Conservation (phyloP, 2,329 filamentous ascomycete genomes). For the Apiospora saccharicola region DNA sequence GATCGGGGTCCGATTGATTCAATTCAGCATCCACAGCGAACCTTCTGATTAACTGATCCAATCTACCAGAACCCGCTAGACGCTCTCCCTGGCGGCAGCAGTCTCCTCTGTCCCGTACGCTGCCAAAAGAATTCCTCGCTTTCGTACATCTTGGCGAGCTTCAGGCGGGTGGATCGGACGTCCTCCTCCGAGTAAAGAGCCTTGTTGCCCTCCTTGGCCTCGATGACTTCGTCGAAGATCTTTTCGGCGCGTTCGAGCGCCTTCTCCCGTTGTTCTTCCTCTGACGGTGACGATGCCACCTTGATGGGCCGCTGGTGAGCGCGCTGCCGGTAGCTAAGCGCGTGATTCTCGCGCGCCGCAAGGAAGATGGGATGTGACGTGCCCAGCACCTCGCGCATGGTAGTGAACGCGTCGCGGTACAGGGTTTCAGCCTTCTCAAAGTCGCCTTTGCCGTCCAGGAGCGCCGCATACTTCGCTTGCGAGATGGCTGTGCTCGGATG, state of each 20-base stretch:
- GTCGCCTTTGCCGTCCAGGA: slow-evolving; percentile 1
- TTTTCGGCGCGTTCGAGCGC: not conserved
- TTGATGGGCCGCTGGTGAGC: not conserved
- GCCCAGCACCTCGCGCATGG: not conserved
- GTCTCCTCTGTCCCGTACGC: not conserved
- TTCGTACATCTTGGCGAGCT: slow-evolving; percentile 18
- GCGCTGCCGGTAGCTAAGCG: slow-evolving; percentile 8
- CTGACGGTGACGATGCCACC: not conserved
- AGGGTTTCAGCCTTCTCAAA: not conserved
- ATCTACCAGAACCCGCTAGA: not conserved
- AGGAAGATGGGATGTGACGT: slow-evolving; percentile 3
- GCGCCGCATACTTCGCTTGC: slow-evolving; percentile 1
- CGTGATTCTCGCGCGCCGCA: slow-evolving; percentile 6
- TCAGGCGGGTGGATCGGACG: slow-evolving; percentile 1
- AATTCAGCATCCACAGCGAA: not conserved
- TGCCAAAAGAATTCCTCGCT: not conserved
- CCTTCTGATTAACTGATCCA: not conserved
- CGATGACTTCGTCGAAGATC: slow-evolving; percentile 10
- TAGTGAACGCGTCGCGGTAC: not conserved
- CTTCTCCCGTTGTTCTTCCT: not conserved
- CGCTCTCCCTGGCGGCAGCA: not conserved
- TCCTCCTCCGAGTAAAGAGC: slow-evolving; percentile 1
- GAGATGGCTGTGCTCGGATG: slow-evolving; percentile 12
- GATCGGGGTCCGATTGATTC: too few relatives aligned
- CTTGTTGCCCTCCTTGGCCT: not conserved